These are phyloP conservation scores for Rhodamnia rubescens DNA, from an alignment of 345 rosid genomes.

Conservation along the genomic window DNA sequence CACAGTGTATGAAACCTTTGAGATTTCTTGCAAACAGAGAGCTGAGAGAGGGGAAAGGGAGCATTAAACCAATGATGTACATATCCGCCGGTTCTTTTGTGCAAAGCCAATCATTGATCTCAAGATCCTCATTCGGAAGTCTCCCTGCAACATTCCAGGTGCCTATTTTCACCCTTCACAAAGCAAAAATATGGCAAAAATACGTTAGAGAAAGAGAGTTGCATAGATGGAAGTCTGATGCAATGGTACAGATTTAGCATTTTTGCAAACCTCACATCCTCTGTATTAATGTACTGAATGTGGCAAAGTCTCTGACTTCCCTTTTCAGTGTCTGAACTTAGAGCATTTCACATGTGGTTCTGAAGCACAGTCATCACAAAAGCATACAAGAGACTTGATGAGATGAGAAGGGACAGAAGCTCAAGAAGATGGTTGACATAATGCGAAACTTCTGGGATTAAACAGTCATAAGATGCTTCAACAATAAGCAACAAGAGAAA, in stretches of 20 bases:
- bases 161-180: conserved; percentile 58
- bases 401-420: not conserved
- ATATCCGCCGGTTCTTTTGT: conserved; percentile 74
- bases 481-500: not conserved
- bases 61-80: conserved; percentile 68
- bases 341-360: conserved; percentile 41
- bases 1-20: not conserved
- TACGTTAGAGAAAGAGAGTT: not conserved
- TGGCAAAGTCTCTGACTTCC: conserved; percentile 91
- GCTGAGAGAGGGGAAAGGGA: not conserved
- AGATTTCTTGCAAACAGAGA: not conserved
- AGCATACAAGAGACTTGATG: not conserved
- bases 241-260: not conserved
- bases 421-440: not conserved
- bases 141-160: conserved; percentile 99
- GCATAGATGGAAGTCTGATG: not conserved
- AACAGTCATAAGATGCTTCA: not conserved
- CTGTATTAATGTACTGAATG: conserved; percentile 70
- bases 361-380: conserved; percentile 8
- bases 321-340: conserved; percentile 57
- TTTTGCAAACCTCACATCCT: conserved; percentile 71
- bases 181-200: not conserved
- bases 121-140: conserved; percentile 59
- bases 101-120: conserved; percentile 82
- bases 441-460: not conserved